Base-by-base conservation (phyloP, 768 basidiomycete species). In the Leccinum aurantiacum region DNA sequence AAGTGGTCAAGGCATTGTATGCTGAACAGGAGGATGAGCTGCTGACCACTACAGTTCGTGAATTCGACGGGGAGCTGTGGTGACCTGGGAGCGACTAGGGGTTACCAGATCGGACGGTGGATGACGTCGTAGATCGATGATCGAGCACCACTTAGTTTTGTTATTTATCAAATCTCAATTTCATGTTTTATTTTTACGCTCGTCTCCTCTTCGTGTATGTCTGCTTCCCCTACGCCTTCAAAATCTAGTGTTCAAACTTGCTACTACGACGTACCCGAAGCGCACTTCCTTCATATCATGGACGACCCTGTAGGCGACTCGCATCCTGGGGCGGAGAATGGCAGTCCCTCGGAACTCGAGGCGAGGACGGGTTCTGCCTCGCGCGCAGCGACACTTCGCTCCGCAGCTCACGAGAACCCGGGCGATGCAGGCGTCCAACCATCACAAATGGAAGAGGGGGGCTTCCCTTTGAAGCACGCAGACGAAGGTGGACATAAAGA, bases 191-290 rank as follows among this genome's bases (percentile, higher is more conserved):
- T 50, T 58, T 29, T 27, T 57, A 37, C 14, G n/a, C 10, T 60
- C n/a, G 17, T 59, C 53, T 27, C 37, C 53, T 52, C 31, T 37
- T 38, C 15, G 10, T 47, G 46, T 35, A 71, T 67, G 67, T 63
- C 62, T 61, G 13, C 15, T 25, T 44, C 63, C 49, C 44, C 68
- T 8, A 51, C 59, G 5, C 53, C 54, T 9, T 68, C 72, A 3
- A 38, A 51, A 7, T 62, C 73, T 57, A 80, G 79, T 67, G 73
- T 71, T 52, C 68, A 68, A 29, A 75, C 73, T 52, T 48, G 65
- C 13, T 83, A 82, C 67, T 81, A 80, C 63, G 82, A 82, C 79
- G 80, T 78, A 10, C 75, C 73, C 25, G 64, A 70, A 59, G 74
- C 71, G 70, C 74, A 74, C n/a, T 62, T 53, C 37, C 11, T 35